Evolutionary conservation across 2,329 filamentous ascomycete genomes (phyloP).

Genomic region (Harringtonia lauricola): DNA sequence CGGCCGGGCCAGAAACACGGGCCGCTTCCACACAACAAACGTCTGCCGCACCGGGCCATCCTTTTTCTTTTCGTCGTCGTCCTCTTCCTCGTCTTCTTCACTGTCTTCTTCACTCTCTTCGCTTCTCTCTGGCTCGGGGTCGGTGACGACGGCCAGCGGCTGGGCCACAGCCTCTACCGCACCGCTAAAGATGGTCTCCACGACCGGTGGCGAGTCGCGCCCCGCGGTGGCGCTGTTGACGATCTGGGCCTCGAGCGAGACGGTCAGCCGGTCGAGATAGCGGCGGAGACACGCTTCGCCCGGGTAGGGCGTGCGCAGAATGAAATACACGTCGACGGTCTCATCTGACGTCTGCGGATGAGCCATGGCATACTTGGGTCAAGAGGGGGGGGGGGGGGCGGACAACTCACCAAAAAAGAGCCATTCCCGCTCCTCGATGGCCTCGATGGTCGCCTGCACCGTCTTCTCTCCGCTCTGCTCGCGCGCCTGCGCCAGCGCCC

Average conservation of each 20-base stretch:
- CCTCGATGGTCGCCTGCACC: constrained; percentile 37
- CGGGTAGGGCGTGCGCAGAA: constrained; percentile 52
- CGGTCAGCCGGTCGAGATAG: constrained; percentile 49
- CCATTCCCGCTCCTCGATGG: constrained; percentile 49
- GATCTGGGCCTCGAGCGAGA: constrained; percentile 57
- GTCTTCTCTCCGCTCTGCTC: constrained; percentile 16
- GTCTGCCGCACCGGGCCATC: constrained; percentile 23
- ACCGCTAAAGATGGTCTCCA: constrained; percentile 51
- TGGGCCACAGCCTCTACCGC: constrained; percentile 36
- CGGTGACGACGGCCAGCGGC: constrained; percentile 38
- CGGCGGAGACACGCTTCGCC: constrained; percentile 45
- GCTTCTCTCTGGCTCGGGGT: constrained; percentile 13
- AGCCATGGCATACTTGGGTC: constrained; percentile 1
- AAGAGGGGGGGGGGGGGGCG: not conserved
- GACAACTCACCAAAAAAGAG: constrained; percentile 67
- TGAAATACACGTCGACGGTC: constrained; percentile 55
- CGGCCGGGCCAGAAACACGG: constrained; percentile 46
- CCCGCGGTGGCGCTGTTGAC: constrained; percentile 42
- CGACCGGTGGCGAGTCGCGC: constrained; percentile 30
- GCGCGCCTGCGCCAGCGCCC: constrained; percentile 27
- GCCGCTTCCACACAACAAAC: constrained; percentile 49
- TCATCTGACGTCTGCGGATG: constrained; percentile 46
- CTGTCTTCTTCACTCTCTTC: not conserved
- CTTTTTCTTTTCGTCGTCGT: constrained; percentile 13
- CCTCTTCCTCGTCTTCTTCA: constrained; percentile 13